A percentile compares a stretch with the other conserved stretches of the same genome.
These are phyloP conservation scores for Papiliotrema laurentii DNA, from an alignment of 1,284 basidiomycete species.

Conservation along the genomic window DNA sequence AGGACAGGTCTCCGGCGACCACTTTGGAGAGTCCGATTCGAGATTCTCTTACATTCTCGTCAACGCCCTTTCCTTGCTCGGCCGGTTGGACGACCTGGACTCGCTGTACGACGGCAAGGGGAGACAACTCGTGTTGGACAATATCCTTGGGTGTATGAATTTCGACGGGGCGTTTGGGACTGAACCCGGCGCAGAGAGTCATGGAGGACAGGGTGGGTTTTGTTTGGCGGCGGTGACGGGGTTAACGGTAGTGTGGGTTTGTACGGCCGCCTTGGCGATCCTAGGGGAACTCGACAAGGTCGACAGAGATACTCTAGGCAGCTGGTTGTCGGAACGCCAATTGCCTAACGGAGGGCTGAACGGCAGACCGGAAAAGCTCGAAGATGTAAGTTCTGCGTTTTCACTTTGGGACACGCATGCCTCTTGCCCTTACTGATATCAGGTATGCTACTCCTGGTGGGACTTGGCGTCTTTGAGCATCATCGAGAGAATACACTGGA, in stretches of 20 bases:
- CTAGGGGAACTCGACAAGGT: constrained; percentile 73
- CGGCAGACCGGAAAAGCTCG: constrained; percentile 94
- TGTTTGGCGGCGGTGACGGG: background rate
- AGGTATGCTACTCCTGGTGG: constrained; percentile 99
- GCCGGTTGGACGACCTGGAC: constrained; percentile 56
- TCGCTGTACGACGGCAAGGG: constrained; percentile 51
- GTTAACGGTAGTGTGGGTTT: constrained; percentile 70
- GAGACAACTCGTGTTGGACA: constrained; percentile 63
- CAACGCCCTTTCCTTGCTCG: constrained; percentile 74
- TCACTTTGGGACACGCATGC: background rate
- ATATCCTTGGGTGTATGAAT: constrained; percentile 76
- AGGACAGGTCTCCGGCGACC: constrained; percentile 88
- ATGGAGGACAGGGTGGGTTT: constrained; percentile 76
- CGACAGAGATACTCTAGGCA: constrained; percentile 69
- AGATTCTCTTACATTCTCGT: constrained; percentile 87
- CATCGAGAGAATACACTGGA: constrained; percentile 79
- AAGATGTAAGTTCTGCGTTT: constrained; percentile 63
- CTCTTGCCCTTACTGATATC: constrained; percentile 1
- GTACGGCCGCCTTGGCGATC: constrained; percentile 80
- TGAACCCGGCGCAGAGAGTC: constrained; percentile 79
- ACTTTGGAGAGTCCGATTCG: constrained; percentile 85
- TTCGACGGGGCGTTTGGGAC: constrained; percentile 95
- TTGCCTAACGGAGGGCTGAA: constrained; percentile 90
- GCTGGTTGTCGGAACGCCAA: constrained; percentile 93
- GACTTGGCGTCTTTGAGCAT: constrained; percentile 86